Percentiles rank a stretch among this genome's conserved stretches.
phyloP scores from a whole-genome alignment of 495 filamentous ascomycete genomes.

The Xylaria bambusicola region DNA sequence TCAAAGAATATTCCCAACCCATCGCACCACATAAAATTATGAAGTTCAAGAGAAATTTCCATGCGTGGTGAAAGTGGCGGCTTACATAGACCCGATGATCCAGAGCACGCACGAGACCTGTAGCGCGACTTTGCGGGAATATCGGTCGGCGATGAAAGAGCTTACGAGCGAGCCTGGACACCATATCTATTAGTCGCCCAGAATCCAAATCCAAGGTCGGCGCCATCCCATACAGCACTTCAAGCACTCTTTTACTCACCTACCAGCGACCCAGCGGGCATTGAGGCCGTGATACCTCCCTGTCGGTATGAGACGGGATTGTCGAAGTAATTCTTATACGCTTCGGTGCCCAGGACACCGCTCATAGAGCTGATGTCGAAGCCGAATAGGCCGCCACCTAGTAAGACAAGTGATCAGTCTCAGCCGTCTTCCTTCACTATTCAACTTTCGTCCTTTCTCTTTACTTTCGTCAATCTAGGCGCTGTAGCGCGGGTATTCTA shows the following conservation, averaged over 20 bases:
- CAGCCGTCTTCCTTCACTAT: no score
- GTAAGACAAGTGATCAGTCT: background rate
- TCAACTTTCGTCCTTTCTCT: no score
- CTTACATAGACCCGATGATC: conserved; percentile 65
- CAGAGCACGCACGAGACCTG: conserved; percentile 70
- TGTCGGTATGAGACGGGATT: conserved; percentile 57
- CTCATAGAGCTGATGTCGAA: conserved; percentile 75
- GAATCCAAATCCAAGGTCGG: no score
- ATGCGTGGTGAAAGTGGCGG: background rate
- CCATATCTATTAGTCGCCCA: no score
- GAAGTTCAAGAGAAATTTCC: background rate
- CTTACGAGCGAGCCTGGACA: conserved; percentile 59
- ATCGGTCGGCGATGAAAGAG: conserved; percentile 66
- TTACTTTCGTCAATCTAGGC: no score
- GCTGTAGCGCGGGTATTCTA: no score
- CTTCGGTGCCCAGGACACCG: conserved; percentile 63
- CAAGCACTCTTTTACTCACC: conserved; percentile 36
- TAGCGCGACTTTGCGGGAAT: conserved; percentile 69
- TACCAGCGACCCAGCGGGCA: conserved; percentile 75
- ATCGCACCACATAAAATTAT: no score
- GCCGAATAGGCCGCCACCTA: conserved; percentile 69
- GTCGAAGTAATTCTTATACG: conserved; percentile 64
- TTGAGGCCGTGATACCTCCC: conserved; percentile 67
- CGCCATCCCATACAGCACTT: no score
- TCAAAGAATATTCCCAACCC: no score